Percentiles rank a stretch among this genome's conserved stretches.
Conservation (phyloP, 108 stramenopile genomes). For the Asterionellopsis glacialis region DNA sequence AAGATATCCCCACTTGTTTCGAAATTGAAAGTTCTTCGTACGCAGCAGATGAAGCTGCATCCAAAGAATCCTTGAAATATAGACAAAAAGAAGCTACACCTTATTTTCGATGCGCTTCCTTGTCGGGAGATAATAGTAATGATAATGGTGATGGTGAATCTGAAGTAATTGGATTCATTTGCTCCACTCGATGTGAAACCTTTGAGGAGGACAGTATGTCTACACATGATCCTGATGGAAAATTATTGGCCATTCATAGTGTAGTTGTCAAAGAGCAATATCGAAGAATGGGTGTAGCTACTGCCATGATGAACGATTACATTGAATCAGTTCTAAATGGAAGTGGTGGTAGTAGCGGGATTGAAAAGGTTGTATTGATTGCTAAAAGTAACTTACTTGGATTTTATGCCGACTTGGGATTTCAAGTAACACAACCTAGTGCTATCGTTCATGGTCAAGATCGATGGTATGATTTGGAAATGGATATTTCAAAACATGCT, state of each 20-base stretch:
- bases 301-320: constrained; percentile 65
- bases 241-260: constrained; percentile 83
- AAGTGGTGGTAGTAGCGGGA: not conserved
- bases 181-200: constrained; percentile 61
- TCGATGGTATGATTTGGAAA: constrained; percentile 70
- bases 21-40: constrained; percentile 61
- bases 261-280: constrained; percentile 69
- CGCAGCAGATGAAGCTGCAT: constrained; percentile 79
- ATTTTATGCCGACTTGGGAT: constrained; percentile 81
- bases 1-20: constrained; percentile 57
- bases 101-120: constrained; percentile 77
- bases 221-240: constrained; percentile 68
- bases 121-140: not conserved
- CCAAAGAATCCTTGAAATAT: constrained; percentile 72
- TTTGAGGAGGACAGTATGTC: constrained; percentile 66
- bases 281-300: constrained; percentile 50
- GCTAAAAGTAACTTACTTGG: constrained; percentile 65
- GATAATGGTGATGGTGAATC: not conserved
- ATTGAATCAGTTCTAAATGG: constrained; percentile 1
- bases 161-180: constrained; percentile 72
- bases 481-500: constrained; percentile 12
- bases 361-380: constrained; percentile 59
- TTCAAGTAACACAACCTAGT: constrained; percentile 46
- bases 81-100: constrained; percentile 83
- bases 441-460: constrained; percentile 64